Conservation (phyloP, 2,329 filamentous ascomycete genomes). For the Phialophora expanda region DNA sequence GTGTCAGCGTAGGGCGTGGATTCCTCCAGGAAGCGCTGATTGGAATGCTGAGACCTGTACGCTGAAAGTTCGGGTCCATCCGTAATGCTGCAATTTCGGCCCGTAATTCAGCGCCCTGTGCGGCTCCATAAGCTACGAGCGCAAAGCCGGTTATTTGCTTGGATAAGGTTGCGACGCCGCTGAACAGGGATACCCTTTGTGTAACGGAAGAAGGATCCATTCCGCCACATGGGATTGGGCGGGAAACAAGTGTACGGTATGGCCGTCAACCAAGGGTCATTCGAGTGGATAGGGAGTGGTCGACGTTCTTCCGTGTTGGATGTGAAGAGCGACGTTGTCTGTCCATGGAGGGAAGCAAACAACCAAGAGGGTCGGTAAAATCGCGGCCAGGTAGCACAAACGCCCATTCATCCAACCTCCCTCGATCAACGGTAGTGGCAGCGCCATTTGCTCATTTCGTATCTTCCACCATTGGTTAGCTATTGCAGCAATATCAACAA, state of each 20-base stretch:
- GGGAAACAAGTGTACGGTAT: not conserved
- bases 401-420: not conserved
- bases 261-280: not conserved
- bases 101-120: too few species aligned
- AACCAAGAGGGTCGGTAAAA: not conserved
- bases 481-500: conserved; percentile 1
- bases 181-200: not conserved
- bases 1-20: too few species aligned
- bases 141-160: conserved; percentile 7
- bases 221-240: not conserved
- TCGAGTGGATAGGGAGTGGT: not conserved
- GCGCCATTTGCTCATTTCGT: not conserved
- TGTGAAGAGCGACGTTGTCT: not conserved
- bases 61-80: too few species aligned
- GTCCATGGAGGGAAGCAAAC: not conserved
- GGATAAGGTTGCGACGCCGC: conserved; percentile 3
- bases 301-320: not conserved
- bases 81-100: too few species aligned
- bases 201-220: conserved; percentile 1
- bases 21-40: too few species aligned
- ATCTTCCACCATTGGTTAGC: not conserved
- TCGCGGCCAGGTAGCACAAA: not conserved
- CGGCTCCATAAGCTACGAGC: not conserved
- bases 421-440: too few species aligned
- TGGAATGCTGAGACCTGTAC: too few species aligned